Base-by-base conservation (phyloP, 345 rosid species). In the Clarkia xantiana region DNA sequence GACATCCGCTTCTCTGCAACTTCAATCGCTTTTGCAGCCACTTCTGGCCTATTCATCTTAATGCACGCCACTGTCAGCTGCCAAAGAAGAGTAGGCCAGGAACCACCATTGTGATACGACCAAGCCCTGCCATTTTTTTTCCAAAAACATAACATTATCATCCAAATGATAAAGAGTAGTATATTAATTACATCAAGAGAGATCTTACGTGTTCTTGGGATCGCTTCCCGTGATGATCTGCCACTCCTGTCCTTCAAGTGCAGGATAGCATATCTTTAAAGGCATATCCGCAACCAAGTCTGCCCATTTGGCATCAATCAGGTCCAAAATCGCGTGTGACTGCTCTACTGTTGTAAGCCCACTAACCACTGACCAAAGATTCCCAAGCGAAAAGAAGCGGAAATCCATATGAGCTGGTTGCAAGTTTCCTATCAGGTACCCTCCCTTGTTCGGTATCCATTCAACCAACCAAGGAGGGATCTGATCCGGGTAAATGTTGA, bases 1-100 rank as follows among this genome's bases (percentile, higher is more conserved):
- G 69, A 59, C 50, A 76, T 41, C 49, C 58, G 66, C 51, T 53
- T 68, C 67, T 76, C 82, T 0, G 75, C 70, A 51, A 68, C 52
- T 22, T 61, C 62, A 1, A 73, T 58, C 1, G 77, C 79, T 52
- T 45, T 73, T 3, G 62, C 72, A 13, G 79, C 77, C 45, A 73
- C 61, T 51, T 73, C 76, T 9, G 67, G 75, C 53, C 76, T 74
- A 8, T 64, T 57, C 79, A 71, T 73, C 76, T 73, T 76, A 25
- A 66, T 68, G 64, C 76, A 63, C 13, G 82, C 79, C 42, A 71
- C 78, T 15, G 76, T 71, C 14, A 76, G 52, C 82, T 76, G 94
- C 97, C 96, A 86, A 11, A 90, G 78, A 20, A 90, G 82, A 43
- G 96, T 83, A 13, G 97, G 97, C 97, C 94, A 90, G n/a, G 94